Percentiles rank a stretch among this genome's conserved stretches.
phyloP scores from a whole-genome alignment of 2,329 filamentous ascomycete species.

The Colletotrichum sidae region DNA sequence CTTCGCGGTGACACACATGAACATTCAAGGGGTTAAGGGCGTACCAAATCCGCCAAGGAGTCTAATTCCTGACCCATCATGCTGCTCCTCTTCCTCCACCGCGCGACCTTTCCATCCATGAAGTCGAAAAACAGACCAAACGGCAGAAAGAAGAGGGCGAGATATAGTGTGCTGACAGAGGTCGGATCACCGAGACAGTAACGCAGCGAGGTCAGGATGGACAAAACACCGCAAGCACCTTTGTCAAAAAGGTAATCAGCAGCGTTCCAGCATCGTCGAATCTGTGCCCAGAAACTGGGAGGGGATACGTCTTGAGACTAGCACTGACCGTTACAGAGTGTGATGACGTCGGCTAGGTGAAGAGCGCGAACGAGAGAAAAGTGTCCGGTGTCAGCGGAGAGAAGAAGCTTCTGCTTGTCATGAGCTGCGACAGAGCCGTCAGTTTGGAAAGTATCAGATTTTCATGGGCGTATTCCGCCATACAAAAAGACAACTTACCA shows the following conservation, averaged over 20 bases:
- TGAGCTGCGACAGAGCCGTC: conserved; percentile 57
- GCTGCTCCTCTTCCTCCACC: conserved; percentile 96
- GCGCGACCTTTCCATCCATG: conserved; percentile 95
- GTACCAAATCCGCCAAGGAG: conserved; percentile 90
- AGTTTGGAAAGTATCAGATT: conserved; percentile 17
- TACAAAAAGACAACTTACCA: conserved; percentile 43
- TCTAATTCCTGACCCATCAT: conserved; percentile 98
- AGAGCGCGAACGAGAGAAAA: conserved; percentile 77
- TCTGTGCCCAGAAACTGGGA: background rate
- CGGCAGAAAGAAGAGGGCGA: conserved; percentile 87
- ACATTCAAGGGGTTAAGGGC: no score
- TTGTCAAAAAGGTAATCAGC: conserved; percentile 12
- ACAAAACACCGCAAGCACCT: conserved; percentile 83
- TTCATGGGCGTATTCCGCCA: conserved; percentile 12
- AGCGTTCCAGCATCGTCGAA: background rate
- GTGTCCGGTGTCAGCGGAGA: conserved; percentile 77
- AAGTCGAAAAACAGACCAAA: conserved; percentile 98
- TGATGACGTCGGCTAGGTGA: conserved; percentile 86
- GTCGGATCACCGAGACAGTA: conserved; percentile 84
- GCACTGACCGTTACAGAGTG: conserved; percentile 77
- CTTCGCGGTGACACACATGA: conserved; percentile 48
- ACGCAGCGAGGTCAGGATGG: conserved; percentile 92
- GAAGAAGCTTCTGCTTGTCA: conserved; percentile 82
- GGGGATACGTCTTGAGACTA: background rate
- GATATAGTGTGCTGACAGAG: conserved; percentile 78